Conservation (phyloP, 108 stramenopile genomes). For the Cyclotella baltica region DNA sequence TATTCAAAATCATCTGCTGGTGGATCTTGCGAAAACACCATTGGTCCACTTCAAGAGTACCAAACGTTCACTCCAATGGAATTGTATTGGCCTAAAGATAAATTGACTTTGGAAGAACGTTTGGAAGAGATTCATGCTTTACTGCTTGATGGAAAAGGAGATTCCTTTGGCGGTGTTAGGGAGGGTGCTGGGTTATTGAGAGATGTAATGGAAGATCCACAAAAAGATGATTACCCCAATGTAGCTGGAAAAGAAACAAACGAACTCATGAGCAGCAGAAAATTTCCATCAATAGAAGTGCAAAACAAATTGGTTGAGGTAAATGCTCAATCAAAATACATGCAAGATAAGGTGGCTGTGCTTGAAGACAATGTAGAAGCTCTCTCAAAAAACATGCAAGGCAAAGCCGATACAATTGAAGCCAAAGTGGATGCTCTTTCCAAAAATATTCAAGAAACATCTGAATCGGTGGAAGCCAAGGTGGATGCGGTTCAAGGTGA, state of each 20-base stretch:
- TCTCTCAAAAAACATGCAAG: not conserved
- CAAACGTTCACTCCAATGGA: not conserved
- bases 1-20: not conserved
- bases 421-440: too few relatives aligned
- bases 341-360: not conserved
- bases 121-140: not conserved
- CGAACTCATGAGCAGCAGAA: too few relatives aligned
- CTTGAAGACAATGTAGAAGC: not conserved
- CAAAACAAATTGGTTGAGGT: too few relatives aligned
- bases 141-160: not conserved
- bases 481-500: too few relatives aligned
- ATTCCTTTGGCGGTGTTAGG: not conserved
- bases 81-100: not conserved
- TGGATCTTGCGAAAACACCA: not conserved
- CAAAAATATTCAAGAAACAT: too few relatives aligned
- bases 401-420: not conserved
- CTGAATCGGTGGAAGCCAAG: too few relatives aligned
- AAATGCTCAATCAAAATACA: too few relatives aligned
- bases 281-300: too few relatives aligned
- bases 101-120: not conserved
- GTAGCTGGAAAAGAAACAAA: too few relatives aligned
- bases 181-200: too few relatives aligned
- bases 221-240: too few relatives aligned
- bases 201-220: too few relatives aligned
- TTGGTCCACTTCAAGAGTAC: conserved; percentile 6